Conservation (phyloP, 306 rosid species). For the Astragalus glycyphyllos region DNA sequence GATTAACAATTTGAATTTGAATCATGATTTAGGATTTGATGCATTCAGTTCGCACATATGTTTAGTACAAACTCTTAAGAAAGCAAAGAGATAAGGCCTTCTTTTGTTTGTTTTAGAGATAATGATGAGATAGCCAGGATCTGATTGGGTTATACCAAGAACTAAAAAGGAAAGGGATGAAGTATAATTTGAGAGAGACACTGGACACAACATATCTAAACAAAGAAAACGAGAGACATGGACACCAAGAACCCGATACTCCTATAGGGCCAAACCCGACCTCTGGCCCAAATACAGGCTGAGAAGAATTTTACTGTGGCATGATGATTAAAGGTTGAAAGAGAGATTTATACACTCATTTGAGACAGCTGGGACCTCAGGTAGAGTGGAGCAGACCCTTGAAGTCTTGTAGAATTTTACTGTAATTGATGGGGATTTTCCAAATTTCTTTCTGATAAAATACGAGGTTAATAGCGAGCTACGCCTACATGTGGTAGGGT, state of each 20-base stretch:
- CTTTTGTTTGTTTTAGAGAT: slow-evolving; percentile 18
- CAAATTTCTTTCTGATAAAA: too few species aligned
- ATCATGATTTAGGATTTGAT: not conserved
- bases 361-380: not conserved
- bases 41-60: not conserved
- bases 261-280: not conserved
- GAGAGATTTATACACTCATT: not conserved
- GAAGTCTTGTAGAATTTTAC: not conserved
- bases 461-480: too few species aligned
- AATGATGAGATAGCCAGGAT: not conserved
- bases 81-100: not conserved
- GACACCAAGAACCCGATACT: not conserved
- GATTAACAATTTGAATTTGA: too few species aligned
- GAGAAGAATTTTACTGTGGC: not conserved
- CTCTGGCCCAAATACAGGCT: too few species aligned
- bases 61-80: not conserved
- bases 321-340: not conserved
- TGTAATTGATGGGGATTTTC: not conserved
- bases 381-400: not conserved
- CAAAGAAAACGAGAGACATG: not conserved
- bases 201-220: not conserved
- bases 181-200: not conserved
- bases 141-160: not conserved
- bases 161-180: not conserved
- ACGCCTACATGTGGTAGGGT: not conserved